Percentiles rank a stretch among this genome's conserved stretches.
Conservation (phyloP, 2,329 filamentous ascomycete genomes). For the Colletotrichum orchidophilum region DNA sequence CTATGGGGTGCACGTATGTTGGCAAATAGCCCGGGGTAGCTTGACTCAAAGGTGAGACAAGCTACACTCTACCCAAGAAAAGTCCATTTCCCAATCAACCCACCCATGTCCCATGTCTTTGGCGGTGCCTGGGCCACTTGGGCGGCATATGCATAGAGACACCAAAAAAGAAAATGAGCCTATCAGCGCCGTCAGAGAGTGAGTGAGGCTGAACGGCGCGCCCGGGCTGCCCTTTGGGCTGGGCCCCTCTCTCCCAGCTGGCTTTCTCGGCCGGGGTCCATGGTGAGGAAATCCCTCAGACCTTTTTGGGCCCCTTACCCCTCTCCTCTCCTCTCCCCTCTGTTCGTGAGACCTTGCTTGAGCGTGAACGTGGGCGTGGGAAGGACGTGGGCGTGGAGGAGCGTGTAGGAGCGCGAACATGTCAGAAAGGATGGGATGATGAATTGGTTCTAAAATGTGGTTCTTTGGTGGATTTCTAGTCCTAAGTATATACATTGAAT, state of each 20-base stretch:
- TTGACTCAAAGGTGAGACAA: not conserved
- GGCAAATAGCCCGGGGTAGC: not conserved
- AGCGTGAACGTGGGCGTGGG: not conserved
- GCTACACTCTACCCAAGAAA: no score
- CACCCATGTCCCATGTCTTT: not conserved
- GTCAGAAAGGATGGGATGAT: not conserved
- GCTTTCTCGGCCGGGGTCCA: not conserved
- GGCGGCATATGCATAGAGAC: no score
- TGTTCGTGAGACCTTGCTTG: not conserved
- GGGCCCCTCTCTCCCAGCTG: not conserved
- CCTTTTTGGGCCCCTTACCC: not conserved
- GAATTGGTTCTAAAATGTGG: not conserved
- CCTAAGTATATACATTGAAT: conserved; percentile 1
- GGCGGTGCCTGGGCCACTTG: no score
- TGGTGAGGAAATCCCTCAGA: not conserved
- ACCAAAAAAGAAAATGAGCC: not conserved
- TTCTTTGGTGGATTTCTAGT: not conserved
- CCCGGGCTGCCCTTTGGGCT: not conserved
- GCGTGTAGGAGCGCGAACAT: not conserved
- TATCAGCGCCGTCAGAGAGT: not conserved
- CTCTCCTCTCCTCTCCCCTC: not conserved
- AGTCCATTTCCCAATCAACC: not conserved
- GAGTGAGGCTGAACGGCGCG: not conserved
- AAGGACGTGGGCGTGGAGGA: not conserved
- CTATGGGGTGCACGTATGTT: not conserved